phyloP scores from a whole-genome alignment of 2,329 filamentous ascomycete species.

The Stachybotrys chartarum region DNA sequence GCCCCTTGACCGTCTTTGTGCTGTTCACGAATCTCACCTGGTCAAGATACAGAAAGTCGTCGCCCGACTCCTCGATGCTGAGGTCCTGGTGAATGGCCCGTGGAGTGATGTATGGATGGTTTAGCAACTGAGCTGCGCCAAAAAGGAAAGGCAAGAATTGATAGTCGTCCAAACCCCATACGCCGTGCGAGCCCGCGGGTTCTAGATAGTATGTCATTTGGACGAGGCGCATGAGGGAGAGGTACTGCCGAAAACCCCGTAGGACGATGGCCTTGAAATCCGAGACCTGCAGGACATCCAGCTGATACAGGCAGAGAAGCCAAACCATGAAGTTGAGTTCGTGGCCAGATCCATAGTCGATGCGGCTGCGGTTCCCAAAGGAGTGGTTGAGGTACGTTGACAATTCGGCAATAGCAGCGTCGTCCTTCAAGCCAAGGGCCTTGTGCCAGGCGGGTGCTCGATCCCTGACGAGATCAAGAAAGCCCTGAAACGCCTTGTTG shows the following conservation, averaged over 20 bases:
- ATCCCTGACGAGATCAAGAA: constrained; percentile 62
- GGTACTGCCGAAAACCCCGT: constrained; percentile 73
- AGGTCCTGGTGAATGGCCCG: constrained; percentile 81
- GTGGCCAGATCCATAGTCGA: constrained; percentile 96
- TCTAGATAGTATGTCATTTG: constrained; percentile 95
- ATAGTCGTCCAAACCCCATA: constrained; percentile 97
- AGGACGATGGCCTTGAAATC: constrained; percentile 74
- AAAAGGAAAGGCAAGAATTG: constrained; percentile 95
- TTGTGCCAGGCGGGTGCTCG: constrained; percentile 56
- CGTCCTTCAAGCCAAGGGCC: constrained; percentile 43
- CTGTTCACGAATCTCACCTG: constrained; percentile 93
- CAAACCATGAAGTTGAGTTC: constrained; percentile 97
- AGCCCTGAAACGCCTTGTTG: constrained; percentile 82
- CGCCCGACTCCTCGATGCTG: constrained; percentile 76
- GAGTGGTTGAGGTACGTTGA: constrained; percentile 75
- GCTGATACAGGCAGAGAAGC: constrained; percentile 87
- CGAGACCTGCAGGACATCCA: constrained; percentile 52
- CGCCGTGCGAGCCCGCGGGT: constrained; percentile 91
- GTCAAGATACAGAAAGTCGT: constrained; percentile 83
- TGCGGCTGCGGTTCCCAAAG: constrained; percentile 78
- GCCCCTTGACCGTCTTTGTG: constrained; percentile 89
- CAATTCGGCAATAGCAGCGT: constrained; percentile 58
- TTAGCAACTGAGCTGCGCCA: constrained; percentile 80
- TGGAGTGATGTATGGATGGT: constrained; percentile 74
- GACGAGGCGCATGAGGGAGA: constrained; percentile 77